These are phyloP conservation scores for Diplotaxis tenuifolia DNA, from an alignment of 345 rosid species.

Conservation along the genomic window DNA sequence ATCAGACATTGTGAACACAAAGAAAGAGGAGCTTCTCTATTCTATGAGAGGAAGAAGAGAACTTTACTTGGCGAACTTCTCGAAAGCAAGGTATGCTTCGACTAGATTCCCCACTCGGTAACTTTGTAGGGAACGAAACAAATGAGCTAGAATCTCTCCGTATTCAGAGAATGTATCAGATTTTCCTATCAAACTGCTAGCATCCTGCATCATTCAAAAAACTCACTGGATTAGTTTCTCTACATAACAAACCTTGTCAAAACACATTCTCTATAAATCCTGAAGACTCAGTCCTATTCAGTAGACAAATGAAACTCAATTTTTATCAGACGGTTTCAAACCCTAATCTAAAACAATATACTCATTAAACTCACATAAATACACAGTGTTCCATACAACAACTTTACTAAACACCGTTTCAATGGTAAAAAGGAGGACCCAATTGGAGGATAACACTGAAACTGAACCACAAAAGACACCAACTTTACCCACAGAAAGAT, in stretches of 20 bases:
- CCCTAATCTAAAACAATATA: too few species aligned
- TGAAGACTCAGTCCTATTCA: background rate
- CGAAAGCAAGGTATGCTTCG: background rate
- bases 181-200: background rate
- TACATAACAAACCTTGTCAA: background rate
- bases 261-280: too few species aligned
- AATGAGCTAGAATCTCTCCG: background rate
- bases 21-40: background rate
- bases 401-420: background rate
- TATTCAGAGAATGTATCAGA: too few species aligned
- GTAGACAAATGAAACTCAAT: background rate
- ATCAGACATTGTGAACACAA: background rate
- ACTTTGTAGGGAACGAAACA: background rate
- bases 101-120: background rate
- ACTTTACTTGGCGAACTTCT: background rate
- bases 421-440: background rate
- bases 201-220: background rate
- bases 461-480: conserved; percentile 17
- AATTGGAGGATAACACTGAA: background rate
- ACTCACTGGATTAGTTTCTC: background rate
- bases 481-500: background rate
- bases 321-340: background rate
- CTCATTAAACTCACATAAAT: too few species aligned
- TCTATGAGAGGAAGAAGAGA: background rate
- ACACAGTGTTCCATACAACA: too few species aligned